phyloP scores from a whole-genome alignment of 1,284 basidiomycete genomes.

The Ceratobasidium sp. region DNA sequence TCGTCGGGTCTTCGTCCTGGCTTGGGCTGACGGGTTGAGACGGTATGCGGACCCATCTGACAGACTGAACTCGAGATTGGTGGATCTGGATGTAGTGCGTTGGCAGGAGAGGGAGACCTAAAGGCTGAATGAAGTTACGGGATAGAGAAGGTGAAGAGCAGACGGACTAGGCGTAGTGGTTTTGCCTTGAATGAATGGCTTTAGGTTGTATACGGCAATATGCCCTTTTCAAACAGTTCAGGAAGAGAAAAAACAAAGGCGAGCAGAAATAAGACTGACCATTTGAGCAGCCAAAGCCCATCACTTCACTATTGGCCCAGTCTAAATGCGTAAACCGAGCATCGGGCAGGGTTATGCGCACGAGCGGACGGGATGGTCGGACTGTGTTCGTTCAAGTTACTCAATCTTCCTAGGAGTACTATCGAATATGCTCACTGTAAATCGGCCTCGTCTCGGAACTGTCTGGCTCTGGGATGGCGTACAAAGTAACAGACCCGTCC shows the following conservation, averaged over 20 bases:
- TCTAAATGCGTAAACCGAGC: slow-evolving; percentile 80
- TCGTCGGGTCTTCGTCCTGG: slow-evolving; percentile 70
- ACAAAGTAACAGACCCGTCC: slow-evolving; percentile 84
- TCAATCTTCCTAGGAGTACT: slow-evolving; percentile 48
- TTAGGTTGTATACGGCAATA: slow-evolving; percentile 80
- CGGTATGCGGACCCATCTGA: slow-evolving; percentile 80
- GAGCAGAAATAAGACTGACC: slow-evolving; percentile 62
- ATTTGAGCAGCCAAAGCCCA: slow-evolving; percentile 85
- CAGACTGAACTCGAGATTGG: slow-evolving; percentile 80
- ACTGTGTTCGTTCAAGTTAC: slow-evolving; percentile 63
- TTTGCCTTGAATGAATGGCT: slow-evolving; percentile 48
- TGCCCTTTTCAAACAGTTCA: slow-evolving; percentile 65
- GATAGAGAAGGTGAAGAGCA: not conserved
- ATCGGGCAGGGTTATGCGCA: slow-evolving; percentile 79
- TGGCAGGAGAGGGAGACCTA: slow-evolving; percentile 57
- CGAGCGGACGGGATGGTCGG: slow-evolving; percentile 69
- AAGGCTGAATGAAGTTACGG: too few species aligned
- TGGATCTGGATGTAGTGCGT: slow-evolving; percentile 79
- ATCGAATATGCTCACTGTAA: slow-evolving; percentile 50
- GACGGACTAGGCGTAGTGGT: not conserved
- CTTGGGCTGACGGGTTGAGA: slow-evolving; percentile 65
- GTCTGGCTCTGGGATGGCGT: slow-evolving; percentile 80
- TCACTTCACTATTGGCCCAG: slow-evolving; percentile 84
- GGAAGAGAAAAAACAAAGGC: not conserved
- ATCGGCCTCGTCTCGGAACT: slow-evolving; percentile 49